Percentiles rank a stretch among this genome's conserved stretches.
Conservation (phyloP, 2,329 filamentous ascomycete genomes). For the Sclerotinia subarctica region DNA sequence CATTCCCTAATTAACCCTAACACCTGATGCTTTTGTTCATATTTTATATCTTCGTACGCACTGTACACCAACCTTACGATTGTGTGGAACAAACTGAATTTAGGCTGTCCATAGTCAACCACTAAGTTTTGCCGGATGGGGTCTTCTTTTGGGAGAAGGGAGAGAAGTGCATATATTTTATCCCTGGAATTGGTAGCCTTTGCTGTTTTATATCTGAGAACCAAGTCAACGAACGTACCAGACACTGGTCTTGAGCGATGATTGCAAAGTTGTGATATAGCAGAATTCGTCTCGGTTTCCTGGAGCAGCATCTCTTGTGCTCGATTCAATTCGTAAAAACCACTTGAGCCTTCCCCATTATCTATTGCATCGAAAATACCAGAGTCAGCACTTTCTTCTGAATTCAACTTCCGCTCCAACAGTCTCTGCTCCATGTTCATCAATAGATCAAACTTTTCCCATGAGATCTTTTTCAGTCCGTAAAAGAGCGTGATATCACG, state of each 20-base stretch:
- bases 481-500: constrained; percentile 1
- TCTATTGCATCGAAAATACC: neutral
- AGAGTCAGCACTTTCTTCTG: neutral
- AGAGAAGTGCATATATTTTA: constrained; percentile 18
- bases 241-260: neutral
- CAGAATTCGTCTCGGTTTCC: neutral
- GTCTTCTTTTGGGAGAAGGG: constrained; percentile 7
- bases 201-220: neutral
- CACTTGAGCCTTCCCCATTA: neutral
- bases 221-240: neutral
- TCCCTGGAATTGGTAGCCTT: constrained; percentile 7
- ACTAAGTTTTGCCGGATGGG: neutral
- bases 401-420: neutral
- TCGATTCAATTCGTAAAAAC: neutral
- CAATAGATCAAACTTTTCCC: neutral
- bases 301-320: neutral
- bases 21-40: neutral
- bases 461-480: constrained; percentile 1
- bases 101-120: constrained; percentile 3
- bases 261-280: neutral
- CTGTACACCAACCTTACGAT: neutral
- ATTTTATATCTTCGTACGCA: neutral
- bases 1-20: neutral
- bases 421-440: neutral
- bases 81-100: neutral